phyloP scores from a whole-genome alignment of 2,329 filamentous ascomycete species.

The Geosmithia flava region DNA sequence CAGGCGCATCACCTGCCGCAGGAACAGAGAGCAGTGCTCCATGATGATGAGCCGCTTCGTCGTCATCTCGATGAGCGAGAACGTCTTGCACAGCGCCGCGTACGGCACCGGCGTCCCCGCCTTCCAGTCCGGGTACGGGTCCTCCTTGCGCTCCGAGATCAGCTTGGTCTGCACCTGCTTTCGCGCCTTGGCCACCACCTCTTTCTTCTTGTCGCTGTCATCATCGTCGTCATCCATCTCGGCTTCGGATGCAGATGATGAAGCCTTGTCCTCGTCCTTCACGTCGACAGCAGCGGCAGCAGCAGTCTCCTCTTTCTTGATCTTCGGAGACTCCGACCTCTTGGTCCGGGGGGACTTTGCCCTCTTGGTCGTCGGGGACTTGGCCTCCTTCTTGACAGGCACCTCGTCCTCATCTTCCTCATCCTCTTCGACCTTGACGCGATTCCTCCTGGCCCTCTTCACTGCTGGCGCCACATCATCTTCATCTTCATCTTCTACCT shows the following conservation, averaged over 20 bases:
- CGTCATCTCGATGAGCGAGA: constrained; percentile 89
- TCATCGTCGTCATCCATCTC: constrained; percentile 30
- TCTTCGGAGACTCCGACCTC: constrained; percentile 3
- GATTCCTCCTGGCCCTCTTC: constrained; percentile 40
- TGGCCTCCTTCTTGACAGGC: constrained; percentile 9
- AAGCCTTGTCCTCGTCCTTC: constrained; percentile 1
- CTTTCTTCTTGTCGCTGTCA: constrained; percentile 52
- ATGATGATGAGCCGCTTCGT: constrained; percentile 82
- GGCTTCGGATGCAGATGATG: constrained; percentile 22
- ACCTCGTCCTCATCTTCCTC: constrained; percentile 30
- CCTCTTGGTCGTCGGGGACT: constrained; percentile 3
- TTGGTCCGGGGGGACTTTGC: constrained; percentile 3
- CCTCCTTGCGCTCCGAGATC: constrained; percentile 44
- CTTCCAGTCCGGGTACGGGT: constrained; percentile 94
- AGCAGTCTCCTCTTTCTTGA: constrained; percentile 9
- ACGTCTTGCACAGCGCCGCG: constrained; percentile 85
- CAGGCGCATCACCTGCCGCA: constrained; percentile 85
- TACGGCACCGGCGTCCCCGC: constrained; percentile 83
- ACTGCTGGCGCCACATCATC: constrained; percentile 43
- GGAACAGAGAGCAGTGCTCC: constrained; percentile 79
- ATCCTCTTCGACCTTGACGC: constrained; percentile 37
- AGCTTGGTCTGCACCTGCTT: constrained; percentile 71
- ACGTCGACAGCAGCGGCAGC: not conserved
- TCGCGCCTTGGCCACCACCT: constrained; percentile 60
- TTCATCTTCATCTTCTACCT: constrained; percentile 35